Conservation (phyloP, 148 eudicot species). For the Gaultheria prostrata region DNA sequence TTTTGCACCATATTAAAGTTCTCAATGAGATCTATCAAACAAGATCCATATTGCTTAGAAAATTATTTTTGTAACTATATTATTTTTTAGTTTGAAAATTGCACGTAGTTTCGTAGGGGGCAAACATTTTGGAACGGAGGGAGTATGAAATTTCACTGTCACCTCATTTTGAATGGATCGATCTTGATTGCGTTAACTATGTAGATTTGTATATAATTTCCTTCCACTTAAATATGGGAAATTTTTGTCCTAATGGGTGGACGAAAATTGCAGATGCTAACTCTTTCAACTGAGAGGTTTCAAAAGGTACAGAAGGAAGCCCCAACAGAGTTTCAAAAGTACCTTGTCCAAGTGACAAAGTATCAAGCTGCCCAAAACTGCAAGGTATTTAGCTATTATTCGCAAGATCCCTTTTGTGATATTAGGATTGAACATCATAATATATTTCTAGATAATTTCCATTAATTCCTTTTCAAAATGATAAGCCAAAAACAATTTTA, state of each 20-base stretch:
- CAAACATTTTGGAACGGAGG: too few relatives aligned
- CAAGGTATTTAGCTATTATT: slow-evolving; percentile 46
- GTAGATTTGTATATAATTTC: too few relatives aligned
- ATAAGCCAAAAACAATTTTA: background rate
- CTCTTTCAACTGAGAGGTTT: slow-evolving; percentile 81
- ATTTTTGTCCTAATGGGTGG: background rate
- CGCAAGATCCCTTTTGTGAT: background rate
- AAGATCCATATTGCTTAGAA: too few relatives aligned
- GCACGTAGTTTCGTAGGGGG: too few relatives aligned
- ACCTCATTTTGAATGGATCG: background rate
- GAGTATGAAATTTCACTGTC: background rate
- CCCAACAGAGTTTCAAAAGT: slow-evolving; percentile 61
- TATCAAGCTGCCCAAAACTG: slow-evolving; percentile 84
- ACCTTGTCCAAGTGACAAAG: slow-evolving; percentile 84
- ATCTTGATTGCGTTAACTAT: too few relatives aligned
- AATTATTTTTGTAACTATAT: too few relatives aligned
- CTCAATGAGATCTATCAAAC: too few relatives aligned
- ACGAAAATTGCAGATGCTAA: slow-evolving; percentile 63
- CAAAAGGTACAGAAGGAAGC: slow-evolving; percentile 84
- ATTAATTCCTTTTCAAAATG: background rate
- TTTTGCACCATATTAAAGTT: too few relatives aligned
- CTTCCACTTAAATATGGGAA: background rate
- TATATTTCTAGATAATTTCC: background rate
- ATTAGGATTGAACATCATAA: background rate
- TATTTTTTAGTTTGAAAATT: too few relatives aligned